Conservation (phyloP, 805 yeast species). For the Spathaspora gorwiae region DNA sequence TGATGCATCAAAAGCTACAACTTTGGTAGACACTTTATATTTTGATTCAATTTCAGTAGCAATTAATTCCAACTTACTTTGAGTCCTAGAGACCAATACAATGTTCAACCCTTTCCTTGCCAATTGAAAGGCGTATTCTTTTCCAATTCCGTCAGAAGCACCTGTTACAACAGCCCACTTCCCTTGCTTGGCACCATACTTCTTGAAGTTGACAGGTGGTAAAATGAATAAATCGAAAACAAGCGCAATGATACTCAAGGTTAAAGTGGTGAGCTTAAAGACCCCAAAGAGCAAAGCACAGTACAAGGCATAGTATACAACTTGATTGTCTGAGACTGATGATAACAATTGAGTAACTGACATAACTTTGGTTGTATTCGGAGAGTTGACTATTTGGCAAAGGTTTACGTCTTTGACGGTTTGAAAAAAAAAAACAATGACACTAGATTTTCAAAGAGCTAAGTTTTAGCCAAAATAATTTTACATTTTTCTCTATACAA, state of each 20-base stretch:
- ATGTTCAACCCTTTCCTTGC: conserved; percentile 83
- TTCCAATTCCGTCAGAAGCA: conserved; percentile 96
- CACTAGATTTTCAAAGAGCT: too few species aligned
- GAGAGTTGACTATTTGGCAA: too few species aligned
- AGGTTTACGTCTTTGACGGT: too few species aligned
- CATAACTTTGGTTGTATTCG: conserved; percentile 2
- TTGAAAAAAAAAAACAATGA: too few species aligned
- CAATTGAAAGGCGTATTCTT: conserved; percentile 81
- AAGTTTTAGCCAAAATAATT: background rate
- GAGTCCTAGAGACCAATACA: conserved; percentile 79
- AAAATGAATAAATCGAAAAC: conserved; percentile 60
- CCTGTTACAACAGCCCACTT: conserved; percentile 97
- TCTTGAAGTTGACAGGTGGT: conserved; percentile 54
- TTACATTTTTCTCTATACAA: background rate
- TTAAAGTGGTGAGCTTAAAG: conserved; percentile 47
- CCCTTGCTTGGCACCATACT: conserved; percentile 71
- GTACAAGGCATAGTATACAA: conserved; percentile 15
- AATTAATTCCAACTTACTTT: conserved; percentile 63
- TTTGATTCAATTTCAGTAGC: conserved; percentile 58
- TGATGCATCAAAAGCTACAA: conserved; percentile 76
- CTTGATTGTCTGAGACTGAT: conserved; percentile 9
- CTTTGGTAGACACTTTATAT: conserved; percentile 56
- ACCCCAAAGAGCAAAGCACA: conserved; percentile 57
- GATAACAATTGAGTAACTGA: conserved; percentile 9
- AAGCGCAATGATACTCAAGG: conserved; percentile 49